Percentiles rank a stretch among this genome's conserved stretches.
phyloP scores from a whole-genome alignment of 768 basidiomycete genomes.

The Aureoboletus auriporus region DNA sequence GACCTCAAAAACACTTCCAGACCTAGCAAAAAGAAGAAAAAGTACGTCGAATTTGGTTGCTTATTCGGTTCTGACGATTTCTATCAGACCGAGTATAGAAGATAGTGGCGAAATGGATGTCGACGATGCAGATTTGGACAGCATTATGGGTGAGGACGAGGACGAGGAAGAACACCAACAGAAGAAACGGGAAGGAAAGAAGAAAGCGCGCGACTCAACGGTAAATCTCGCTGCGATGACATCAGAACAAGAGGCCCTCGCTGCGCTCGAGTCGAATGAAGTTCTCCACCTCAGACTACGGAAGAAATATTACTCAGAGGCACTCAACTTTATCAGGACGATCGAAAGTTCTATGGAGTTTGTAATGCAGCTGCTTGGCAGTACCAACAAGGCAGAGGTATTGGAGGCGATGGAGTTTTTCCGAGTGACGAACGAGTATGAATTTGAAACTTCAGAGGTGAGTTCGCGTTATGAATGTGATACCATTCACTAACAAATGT shows the following conservation, averaged over 20 bases:
- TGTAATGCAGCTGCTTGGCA: slow-evolving; percentile 76
- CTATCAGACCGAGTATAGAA: slow-evolving; percentile 20
- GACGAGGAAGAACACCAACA: slow-evolving; percentile 31
- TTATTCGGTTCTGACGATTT: slow-evolving; percentile 8
- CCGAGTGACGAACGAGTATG: slow-evolving; percentile 74
- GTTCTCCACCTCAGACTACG: slow-evolving; percentile 63
- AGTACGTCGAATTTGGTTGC: slow-evolving; percentile 7
- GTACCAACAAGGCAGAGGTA: slow-evolving; percentile 80
- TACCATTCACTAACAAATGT: slow-evolving; percentile 1
- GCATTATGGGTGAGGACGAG: slow-evolving; percentile 39
- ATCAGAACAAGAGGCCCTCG: slow-evolving; percentile 68
- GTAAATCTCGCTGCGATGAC: slow-evolving; percentile 67
- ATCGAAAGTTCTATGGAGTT: slow-evolving; percentile 66
- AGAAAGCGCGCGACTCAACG: slow-evolving; percentile 62
- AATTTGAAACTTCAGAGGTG: slow-evolving; percentile 76
- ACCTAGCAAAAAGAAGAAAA: slow-evolving; percentile 31
- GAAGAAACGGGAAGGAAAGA: slow-evolving; percentile 42
- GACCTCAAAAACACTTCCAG: slow-evolving; percentile 19
- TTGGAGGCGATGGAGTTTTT: slow-evolving; percentile 90
- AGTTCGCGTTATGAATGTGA: slow-evolving; percentile 3
- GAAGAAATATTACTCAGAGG: slow-evolving; percentile 87
- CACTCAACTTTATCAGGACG: slow-evolving; percentile 73
- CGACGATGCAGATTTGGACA: slow-evolving; percentile 40
- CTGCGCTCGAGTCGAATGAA: slow-evolving; percentile 63
- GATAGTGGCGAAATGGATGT: slow-evolving; percentile 56